Percentiles rank a stretch among this genome's conserved stretches.
phyloP scores from a whole-genome alignment of 108 stramenopile genomes.

The Conticribra guillardii region DNA sequence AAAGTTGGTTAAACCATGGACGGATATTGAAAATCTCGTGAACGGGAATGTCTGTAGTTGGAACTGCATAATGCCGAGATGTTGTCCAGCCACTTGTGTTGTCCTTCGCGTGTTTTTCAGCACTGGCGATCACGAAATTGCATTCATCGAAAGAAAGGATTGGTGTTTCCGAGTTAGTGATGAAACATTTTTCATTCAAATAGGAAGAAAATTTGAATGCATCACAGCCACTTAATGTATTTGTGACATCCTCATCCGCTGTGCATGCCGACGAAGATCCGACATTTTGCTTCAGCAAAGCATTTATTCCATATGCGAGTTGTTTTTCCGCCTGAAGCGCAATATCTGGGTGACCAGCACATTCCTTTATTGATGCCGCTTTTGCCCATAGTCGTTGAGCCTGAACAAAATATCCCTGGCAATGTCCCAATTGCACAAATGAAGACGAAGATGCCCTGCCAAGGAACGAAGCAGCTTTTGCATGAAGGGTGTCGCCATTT shows the following conservation, averaged over 20 bases:
- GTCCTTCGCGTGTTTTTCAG: slow-evolving; percentile 34
- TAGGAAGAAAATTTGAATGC: slow-evolving; percentile 13
- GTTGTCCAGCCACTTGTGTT: slow-evolving; percentile 81
- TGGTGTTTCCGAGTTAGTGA: slow-evolving; percentile 39
- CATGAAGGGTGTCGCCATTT: slow-evolving; percentile 48
- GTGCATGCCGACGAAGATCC: background rate
- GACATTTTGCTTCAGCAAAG: slow-evolving; percentile 18
- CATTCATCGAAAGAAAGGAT: slow-evolving; percentile 53
- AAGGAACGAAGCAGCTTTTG: slow-evolving; percentile 43
- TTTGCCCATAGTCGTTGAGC: slow-evolving; percentile 76
- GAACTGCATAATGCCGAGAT: slow-evolving; percentile 94
- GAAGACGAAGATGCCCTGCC: slow-evolving; percentile 27
- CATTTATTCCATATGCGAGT: slow-evolving; percentile 45
- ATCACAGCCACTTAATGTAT: too few species aligned
- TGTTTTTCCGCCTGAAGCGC: slow-evolving; percentile 63
- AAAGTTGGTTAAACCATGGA: slow-evolving; percentile 60
- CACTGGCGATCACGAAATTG: slow-evolving; percentile 55
- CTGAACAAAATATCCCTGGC: slow-evolving; percentile 52
- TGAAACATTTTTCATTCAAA: slow-evolving; percentile 42
- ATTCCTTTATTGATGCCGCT: slow-evolving; percentile 33
- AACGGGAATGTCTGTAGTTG: slow-evolving; percentile 93
- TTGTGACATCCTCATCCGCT: too few species aligned
- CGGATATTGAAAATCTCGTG: slow-evolving; percentile 64
- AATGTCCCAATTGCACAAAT: slow-evolving; percentile 58
- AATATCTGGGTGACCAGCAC: slow-evolving; percentile 56